Percentiles rank a stretch among this genome's conserved stretches.
Evolutionary conservation across 805 yeast species (phyloP).

Genomic region (Ogataea methylovora): DNA sequence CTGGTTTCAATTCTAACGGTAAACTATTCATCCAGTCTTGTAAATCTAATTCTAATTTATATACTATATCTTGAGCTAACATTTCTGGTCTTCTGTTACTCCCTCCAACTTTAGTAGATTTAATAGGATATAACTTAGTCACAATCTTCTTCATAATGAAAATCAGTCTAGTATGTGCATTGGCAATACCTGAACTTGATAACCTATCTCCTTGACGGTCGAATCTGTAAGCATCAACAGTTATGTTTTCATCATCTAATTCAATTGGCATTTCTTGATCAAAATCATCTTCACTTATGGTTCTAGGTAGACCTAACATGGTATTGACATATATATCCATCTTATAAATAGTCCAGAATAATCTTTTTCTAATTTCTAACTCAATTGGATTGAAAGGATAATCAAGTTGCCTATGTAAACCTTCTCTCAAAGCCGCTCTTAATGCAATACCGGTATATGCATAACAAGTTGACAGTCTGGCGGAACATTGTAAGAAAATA

Average conservation of each 20-base stretch:
- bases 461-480: conserved; percentile 79
- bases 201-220: conserved; percentile 40
- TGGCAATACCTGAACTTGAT: conserved; percentile 74
- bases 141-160: conserved; percentile 66
- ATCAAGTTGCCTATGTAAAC: conserved; percentile 68
- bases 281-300: conserved; percentile 68
- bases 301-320: conserved; percentile 76
- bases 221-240: conserved; percentile 47
- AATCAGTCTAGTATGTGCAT: conserved; percentile 73
- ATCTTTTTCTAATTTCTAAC: conserved; percentile 72
- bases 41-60: conserved; percentile 59
- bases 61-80: conserved; percentile 35
- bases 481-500: conserved; percentile 80
- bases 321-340: conserved; percentile 88
- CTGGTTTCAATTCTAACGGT: conserved; percentile 67
- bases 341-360: conserved; percentile 86
- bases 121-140: conserved; percentile 67
- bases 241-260: conserved; percentile 80
- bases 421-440: conserved; percentile 75
- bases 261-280: conserved; percentile 85
- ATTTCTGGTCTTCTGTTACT: conserved; percentile 24
- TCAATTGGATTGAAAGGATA: conserved; percentile 67
- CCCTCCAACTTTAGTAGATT: conserved; percentile 28
- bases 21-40: conserved; percentile 64
- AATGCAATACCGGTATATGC: conserved; percentile 85